Percentiles rank a stretch among this genome's conserved stretches.
These are phyloP conservation scores for Actinomortierella wolfii DNA, from an alignment of 371 early-diverging fungal species.

Conservation along the genomic window DNA sequence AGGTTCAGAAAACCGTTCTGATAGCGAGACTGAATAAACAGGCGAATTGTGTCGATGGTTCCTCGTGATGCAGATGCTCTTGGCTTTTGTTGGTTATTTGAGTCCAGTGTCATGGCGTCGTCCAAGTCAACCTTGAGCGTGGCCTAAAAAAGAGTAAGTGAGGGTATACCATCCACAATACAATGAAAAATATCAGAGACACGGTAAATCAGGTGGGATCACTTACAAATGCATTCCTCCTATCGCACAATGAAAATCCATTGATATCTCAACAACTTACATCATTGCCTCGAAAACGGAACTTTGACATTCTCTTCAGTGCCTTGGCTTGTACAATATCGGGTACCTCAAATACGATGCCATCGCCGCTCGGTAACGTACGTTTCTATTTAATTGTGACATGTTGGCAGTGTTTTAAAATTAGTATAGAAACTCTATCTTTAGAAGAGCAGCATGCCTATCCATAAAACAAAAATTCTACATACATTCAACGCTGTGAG, in stretches of 20 bases:
- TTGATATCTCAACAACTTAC: not conserved
- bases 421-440: no score
- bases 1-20: constrained; percentile 27
- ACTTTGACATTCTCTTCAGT: constrained; percentile 8
- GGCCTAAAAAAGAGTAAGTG: no score
- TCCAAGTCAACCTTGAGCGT: constrained; percentile 1
- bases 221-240: no score
- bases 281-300: constrained; percentile 21
- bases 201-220: no score
- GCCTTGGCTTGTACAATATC: constrained; percentile 16
- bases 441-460: no score
- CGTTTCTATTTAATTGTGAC: no score
- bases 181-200: no score
- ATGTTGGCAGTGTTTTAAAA: no score
- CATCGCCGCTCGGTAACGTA: constrained; percentile 5
- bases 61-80: constrained; percentile 1
- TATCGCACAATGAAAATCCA: no score
- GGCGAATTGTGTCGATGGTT: constrained; percentile 19
- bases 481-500: constrained; percentile 21
- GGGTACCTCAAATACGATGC: constrained; percentile 19
- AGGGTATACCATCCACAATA: no score
- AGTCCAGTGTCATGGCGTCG: constrained; percentile 4
- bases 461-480: not conserved
- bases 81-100: not conserved
- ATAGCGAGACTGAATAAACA: constrained; percentile 19